A percentile compares a stretch with the other conserved stretches of the same genome.
Conservation (phyloP, 768 basidiomycete species). For the Serendipita sp. region DNA sequence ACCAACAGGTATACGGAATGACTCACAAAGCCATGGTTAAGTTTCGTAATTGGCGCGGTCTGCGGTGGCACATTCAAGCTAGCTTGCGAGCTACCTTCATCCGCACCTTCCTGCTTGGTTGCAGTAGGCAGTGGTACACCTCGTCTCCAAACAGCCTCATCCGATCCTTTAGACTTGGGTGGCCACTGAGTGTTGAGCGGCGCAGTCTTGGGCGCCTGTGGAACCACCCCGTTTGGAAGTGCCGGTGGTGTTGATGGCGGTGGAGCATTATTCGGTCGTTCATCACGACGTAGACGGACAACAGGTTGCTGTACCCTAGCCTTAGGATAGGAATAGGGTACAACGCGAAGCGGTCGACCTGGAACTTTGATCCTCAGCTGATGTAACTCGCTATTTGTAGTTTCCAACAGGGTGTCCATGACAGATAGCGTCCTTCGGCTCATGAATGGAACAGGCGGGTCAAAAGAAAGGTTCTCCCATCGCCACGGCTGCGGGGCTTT, state of each 20-base stretch:
- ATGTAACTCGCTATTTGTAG: background rate
- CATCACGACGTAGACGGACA: background rate
- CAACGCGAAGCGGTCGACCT: background rate
- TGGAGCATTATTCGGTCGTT: background rate
- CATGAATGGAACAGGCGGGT: slow-evolving; percentile 56
- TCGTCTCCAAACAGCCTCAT: slow-evolving; percentile 27
- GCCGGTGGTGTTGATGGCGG: background rate
- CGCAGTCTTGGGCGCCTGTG: slow-evolving; percentile 12
- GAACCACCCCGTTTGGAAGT: background rate
- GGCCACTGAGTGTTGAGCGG: slow-evolving; percentile 16
- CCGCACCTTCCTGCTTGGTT: background rate
- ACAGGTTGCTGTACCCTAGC: background rate
- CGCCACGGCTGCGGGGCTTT: slow-evolving; percentile 29
- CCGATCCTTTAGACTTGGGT: slow-evolving; percentile 36
- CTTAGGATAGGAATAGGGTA: background rate
- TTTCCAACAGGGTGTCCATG: slow-evolving; percentile 35
- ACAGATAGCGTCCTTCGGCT: slow-evolving; percentile 42
- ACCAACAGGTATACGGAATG: background rate
- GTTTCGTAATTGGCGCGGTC: background rate
- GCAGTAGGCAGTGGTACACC: background rate
- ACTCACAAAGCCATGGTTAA: slow-evolving; percentile 1
- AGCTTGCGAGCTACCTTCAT: background rate
- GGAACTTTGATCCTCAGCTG: background rate
- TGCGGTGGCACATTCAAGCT: background rate
- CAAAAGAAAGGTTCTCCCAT: slow-evolving; percentile 54